These are phyloP conservation scores for Aegilops umbellulata DNA, from an alignment of 176 grass and related monocot species.

Conservation along the genomic window DNA sequence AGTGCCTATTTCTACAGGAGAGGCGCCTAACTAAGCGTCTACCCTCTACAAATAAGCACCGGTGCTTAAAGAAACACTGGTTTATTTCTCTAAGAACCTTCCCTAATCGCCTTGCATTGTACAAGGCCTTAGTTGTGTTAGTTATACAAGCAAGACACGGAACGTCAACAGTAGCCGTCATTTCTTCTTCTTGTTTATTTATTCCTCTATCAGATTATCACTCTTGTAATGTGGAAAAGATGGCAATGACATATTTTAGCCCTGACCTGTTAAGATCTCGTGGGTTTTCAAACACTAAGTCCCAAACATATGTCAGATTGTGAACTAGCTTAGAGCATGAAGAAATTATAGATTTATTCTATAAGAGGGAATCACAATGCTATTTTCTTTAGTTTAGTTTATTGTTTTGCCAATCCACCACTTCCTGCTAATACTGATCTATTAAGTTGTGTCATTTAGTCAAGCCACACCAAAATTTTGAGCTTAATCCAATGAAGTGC, in stretches of 20 bases:
- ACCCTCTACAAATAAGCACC: too few species aligned
- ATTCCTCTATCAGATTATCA: neutral
- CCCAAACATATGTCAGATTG: neutral
- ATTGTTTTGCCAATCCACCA: neutral
- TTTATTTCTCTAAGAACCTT: too few species aligned
- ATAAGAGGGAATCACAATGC: neutral
- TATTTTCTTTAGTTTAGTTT: constrained; percentile 27
- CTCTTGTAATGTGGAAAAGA: constrained; percentile 2
- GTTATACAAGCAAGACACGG: neutral
- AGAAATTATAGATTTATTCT: constrained; percentile 13
- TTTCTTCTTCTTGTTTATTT: neutral
- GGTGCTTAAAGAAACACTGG: too few species aligned
- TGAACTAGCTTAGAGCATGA: constrained; percentile 10
- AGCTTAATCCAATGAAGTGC: neutral
- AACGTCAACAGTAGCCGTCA: neutral
- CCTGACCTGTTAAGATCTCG: neutral
- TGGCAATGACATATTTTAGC: constrained; percentile 16
- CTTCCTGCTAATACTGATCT: constrained; percentile 12
- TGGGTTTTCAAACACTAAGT: constrained; percentile 20
- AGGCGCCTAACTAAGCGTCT: too few species aligned
- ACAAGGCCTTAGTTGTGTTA: too few species aligned
- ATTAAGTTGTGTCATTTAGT: constrained; percentile 26
- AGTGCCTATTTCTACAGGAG: too few species aligned
- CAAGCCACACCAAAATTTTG: constrained; percentile 4
- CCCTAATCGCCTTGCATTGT: too few species aligned